Percentiles rank a stretch among this genome's conserved stretches.
phyloP scores from a whole-genome alignment of 257 asterid species.

The Scutellaria galericulata region DNA sequence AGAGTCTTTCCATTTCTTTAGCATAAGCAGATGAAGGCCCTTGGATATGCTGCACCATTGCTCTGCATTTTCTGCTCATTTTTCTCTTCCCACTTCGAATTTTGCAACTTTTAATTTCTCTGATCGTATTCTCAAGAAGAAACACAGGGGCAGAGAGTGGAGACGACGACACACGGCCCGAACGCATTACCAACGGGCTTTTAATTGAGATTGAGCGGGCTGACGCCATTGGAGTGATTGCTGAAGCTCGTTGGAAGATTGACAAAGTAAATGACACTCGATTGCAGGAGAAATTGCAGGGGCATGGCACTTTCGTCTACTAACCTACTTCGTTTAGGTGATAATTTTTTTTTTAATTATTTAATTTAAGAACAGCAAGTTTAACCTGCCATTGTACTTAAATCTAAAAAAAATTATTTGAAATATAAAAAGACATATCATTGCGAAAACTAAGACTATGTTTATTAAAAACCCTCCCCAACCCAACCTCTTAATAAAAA shows the following conservation, averaged over 20 bases:
- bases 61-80: constrained; percentile 43
- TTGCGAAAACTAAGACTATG: no score
- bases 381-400: no score
- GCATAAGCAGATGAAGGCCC: constrained; percentile 82
- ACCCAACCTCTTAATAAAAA: no score
- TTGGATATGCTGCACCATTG: constrained; percentile 67
- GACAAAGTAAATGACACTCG: not conserved
- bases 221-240: constrained; percentile 33
- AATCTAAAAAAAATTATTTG: no score
- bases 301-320: no score
- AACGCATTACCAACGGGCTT: constrained; percentile 27
- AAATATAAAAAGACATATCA: no score
- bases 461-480: no score
- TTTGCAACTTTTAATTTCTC: constrained; percentile 8
- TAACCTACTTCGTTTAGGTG: no score
- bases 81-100: constrained; percentile 24
- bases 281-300: not conserved
- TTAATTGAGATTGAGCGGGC: constrained; percentile 43
- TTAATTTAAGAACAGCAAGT: no score
- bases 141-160: constrained; percentile 15
- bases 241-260: not conserved
- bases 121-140: constrained; percentile 19
- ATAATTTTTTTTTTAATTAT: no score
- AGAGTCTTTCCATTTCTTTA: constrained; percentile 75
- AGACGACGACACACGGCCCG: constrained; percentile 29